phyloP scores from a whole-genome alignment of 2,329 filamentous ascomycete genomes.

The Hypoxylon sp. region DNA sequence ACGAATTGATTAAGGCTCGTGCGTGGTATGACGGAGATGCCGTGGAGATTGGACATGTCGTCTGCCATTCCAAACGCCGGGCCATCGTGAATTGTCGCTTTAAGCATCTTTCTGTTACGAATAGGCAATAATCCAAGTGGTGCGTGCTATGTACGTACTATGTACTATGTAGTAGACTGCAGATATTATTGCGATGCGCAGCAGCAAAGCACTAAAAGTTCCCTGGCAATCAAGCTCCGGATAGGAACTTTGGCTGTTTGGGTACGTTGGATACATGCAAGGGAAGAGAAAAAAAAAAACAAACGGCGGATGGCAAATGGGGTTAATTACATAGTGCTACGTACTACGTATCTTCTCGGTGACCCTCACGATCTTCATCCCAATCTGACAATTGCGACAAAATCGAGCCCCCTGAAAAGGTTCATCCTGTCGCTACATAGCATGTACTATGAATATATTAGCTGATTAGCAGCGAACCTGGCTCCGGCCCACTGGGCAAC shows the following conservation, averaged over 20 bases:
- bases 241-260: no score
- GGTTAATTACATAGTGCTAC: no score
- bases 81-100: neutral
- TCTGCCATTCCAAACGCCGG: neutral
- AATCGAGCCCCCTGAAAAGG: slow-evolving; percentile 18
- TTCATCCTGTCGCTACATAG: slow-evolving; percentile 16
- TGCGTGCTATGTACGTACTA: no score
- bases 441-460: no score
- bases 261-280: neutral
- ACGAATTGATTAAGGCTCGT: slow-evolving; percentile 31
- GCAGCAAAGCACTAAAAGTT: no score
- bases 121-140: no score
- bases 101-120: slow-evolving; percentile 22
- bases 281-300: no score
- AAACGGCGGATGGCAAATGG: slow-evolving; percentile 15
- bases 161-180: no score
- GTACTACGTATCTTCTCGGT: no score
- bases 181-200: slow-evolving; percentile 35
- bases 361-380: slow-evolving; percentile 11
- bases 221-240: no score
- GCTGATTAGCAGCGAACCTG: no score
- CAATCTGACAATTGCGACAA: slow-evolving; percentile 18
- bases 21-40: slow-evolving; percentile 33
- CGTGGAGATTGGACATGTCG: slow-evolving; percentile 7
- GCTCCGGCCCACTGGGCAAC: no score